Conservation (phyloP, 2,329 filamentous ascomycete genomes). For the Pseudogymnoascus sp. region DNA sequence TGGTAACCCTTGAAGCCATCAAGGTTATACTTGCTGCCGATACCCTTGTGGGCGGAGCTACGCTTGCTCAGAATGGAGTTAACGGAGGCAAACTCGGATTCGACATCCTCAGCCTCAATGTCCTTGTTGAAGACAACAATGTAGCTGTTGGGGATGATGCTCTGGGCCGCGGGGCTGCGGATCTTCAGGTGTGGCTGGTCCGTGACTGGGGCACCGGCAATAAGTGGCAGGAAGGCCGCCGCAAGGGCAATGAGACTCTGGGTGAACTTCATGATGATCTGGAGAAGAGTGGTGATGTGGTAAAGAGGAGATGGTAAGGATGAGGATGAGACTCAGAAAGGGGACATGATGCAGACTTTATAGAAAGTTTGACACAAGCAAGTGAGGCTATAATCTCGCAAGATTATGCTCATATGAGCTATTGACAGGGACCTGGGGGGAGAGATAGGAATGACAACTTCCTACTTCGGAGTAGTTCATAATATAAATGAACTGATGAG, state of each 20-base stretch:
- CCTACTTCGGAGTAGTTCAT: no score
- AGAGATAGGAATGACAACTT: no score
- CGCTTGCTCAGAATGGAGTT: conserved; percentile 46
- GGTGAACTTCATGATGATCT: background rate
- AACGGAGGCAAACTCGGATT: conserved; percentile 43
- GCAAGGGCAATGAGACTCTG: conserved; percentile 19
- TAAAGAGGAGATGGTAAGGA: background rate
- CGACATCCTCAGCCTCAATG: conserved; percentile 39
- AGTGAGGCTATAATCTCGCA: background rate
- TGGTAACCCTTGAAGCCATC: conserved; percentile 24
- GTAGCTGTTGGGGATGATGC: conserved; percentile 50
- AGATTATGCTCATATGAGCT: background rate
- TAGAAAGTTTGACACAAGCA: background rate
- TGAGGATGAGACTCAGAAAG: background rate
- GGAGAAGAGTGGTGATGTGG: background rate
- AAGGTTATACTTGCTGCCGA: conserved; percentile 25
- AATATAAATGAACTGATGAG: no score
- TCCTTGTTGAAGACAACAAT: conserved; percentile 59
- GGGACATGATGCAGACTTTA: background rate
- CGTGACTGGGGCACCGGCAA: conserved; percentile 22
- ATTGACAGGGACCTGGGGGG: no score
- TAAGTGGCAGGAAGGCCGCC: conserved; percentile 21
- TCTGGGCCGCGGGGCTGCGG: conserved; percentile 40
- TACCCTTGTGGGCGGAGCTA: conserved; percentile 34
- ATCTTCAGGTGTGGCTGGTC: conserved; percentile 18